phyloP scores from a whole-genome alignment of 1,284 basidiomycete genomes.

The Irpex lacteus region DNA sequence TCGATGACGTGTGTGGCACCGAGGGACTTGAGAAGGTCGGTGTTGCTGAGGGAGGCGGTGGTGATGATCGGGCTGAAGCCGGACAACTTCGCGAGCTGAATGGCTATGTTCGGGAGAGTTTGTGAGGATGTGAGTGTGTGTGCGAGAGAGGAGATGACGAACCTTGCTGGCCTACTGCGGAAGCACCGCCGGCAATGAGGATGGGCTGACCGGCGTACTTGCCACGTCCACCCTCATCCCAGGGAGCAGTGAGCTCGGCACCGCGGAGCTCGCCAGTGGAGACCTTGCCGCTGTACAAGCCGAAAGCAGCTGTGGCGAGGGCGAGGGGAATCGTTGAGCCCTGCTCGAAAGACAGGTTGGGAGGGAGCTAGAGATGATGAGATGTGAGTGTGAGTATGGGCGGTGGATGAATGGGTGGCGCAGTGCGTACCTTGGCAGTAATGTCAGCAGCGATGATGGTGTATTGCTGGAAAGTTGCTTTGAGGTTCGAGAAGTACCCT shows the following conservation, averaged over 20 bases:
- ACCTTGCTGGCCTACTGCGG: constrained; percentile 32
- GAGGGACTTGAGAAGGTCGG: constrained; percentile 40
- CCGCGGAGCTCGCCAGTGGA: constrained; percentile 2
- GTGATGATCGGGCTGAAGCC: constrained; percentile 55
- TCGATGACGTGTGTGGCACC: constrained; percentile 56
- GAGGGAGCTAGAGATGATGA: constrained; percentile 14
- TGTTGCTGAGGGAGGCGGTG: constrained; percentile 46
- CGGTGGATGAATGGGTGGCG: no score
- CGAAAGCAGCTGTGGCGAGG: constrained; percentile 12
- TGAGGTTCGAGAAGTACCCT: constrained; percentile 34
- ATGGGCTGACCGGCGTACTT: constrained; percentile 29
- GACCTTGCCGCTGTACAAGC: constrained; percentile 12
- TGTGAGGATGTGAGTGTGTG: background rate
- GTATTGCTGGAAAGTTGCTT: constrained; percentile 50
- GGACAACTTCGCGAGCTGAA: constrained; percentile 52
- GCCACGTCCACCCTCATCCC: constrained; percentile 24
- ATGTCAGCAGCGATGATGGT: constrained; percentile 38
- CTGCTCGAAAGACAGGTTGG: constrained; percentile 19
- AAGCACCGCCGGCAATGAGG: constrained; percentile 33
- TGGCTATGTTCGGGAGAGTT: constrained; percentile 27
- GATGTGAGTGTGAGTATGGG: background rate
- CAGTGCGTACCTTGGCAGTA: constrained; percentile 38
- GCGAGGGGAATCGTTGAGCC: constrained; percentile 20
- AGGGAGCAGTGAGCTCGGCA: constrained; percentile 19
- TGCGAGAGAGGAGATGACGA: background rate